Base-by-base conservation (phyloP, 1,284 basidiomycete genomes). In the Tremellales sp. region DNA sequence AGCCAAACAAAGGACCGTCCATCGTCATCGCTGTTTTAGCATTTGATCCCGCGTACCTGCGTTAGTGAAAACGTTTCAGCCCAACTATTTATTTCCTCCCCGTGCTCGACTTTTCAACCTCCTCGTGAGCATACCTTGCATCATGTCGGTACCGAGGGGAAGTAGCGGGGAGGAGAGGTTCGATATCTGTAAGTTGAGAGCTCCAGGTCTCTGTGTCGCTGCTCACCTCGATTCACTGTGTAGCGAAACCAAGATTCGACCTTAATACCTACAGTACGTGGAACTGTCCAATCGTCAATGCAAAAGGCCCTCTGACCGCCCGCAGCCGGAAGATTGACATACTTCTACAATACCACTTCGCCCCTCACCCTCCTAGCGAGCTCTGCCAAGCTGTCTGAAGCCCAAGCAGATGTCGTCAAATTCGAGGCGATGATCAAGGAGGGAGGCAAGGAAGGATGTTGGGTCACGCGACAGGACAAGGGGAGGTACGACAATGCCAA, bases 331-430 rank as follows among this genome's bases (percentile, higher is more conserved):
- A 72, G 78, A 19, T 59, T 78, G 6, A 47, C 60, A 7, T 76
- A 78, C 59, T 79, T 79, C 57, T 74, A 76, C 56, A 70, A 66
- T 4, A 74, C 75, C 36, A 79, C 77, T 0, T 77, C 76, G 2
- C 78, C 77, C 0, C 59, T 78, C 14, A 79, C 78, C 5, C 69
- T 79, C 19, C 65, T 79, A 37, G 74, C 75, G 1, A 72, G 73
- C 5, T 50, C 64, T 0, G 24, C 50, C n/a, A 51, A 74, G 50
- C 65, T 77, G 18, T 46, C 53, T 16, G 48, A 66, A 35, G 70
- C 72, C 10, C 63, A 68, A 33, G 54, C 54, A 34, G 61, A 65
- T 36, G 75, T 75, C 4, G 63, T 61, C 43, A 48, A 64, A 25
- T 71, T 60, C 56, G 71, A 72, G 45, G 61, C 43, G 25, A 39